Base-by-base conservation (phyloP, 2,329 filamentous ascomycete species). In the Monilinia laxa region DNA sequence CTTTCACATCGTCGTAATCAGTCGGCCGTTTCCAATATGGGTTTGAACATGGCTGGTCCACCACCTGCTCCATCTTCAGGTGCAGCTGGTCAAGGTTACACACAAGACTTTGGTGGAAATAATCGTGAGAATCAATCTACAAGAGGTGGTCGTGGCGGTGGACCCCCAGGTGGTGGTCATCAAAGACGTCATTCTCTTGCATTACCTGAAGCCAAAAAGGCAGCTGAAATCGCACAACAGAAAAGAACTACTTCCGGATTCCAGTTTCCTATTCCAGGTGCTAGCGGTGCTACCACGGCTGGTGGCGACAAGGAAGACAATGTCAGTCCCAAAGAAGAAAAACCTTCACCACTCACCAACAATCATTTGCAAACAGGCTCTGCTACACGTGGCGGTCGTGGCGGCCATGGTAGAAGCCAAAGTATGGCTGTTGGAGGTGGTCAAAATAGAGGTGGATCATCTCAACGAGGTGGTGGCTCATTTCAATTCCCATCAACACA, bases 1-100 rank as follows among this genome's bases (percentile, higher is more conserved):
- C 83, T 89, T 73, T 89, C 92, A 79, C 95, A 99, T 85, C 93
- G 95, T 79, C 93, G 95, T 82, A 98, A 98, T 83, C 94, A 97
- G 81, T 98, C 95, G 77, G 94, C 94, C 77, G 85, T 98, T 72
- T 93, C 95, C 62, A 95, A 92, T 75, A 92, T 97, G 85, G 87
- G 89, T 69, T 91, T 96, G 87, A 40, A 20, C 31, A 52, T 65
- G 23, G 54, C 35, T 14, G 92, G 92, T 31, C 91, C 88, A 42
- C 90, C 93, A 68, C 94, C 95, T 67, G 95, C 95, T 69, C 96
- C 95, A 23, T 96, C 95, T 31, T 93, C 94, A 47, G 89, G 89
- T 71, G 88, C 93, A 63, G 91, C 94, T 67, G 92, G 91, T 66
- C 85, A 88, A 55, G 80, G 80, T 65, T 97, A 95, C 80, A 89